Percentiles rank a stretch among this genome's conserved stretches.
Conservation (phyloP, 2,329 filamentous ascomycete species). For the Cladosporium austrohemisphaericum region DNA sequence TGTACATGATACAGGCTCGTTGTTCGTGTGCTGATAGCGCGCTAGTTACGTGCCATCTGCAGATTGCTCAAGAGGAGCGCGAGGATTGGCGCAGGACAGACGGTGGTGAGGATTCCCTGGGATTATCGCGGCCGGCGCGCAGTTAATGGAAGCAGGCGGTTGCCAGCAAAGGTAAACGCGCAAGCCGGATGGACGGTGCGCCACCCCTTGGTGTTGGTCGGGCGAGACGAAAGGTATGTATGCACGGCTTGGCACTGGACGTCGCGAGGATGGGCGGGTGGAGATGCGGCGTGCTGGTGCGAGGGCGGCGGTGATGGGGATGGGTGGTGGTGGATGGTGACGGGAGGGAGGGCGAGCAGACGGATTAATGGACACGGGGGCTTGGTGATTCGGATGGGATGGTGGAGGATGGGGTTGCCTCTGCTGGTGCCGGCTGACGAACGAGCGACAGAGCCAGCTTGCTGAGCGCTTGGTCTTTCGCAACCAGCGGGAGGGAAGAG, state of each 20-base stretch:
- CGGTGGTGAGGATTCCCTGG: constrained; percentile 3
- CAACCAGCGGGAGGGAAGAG: no score
- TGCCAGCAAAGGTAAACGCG: background rate
- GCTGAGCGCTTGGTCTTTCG: no score
- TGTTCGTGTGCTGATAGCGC: background rate
- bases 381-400: background rate
- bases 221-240: background rate
- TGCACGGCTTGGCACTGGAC: constrained; percentile 10
- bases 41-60: constrained; percentile 9
- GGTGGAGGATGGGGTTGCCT: constrained; percentile 4
- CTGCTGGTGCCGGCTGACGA: no score
- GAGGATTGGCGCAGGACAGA: background rate
- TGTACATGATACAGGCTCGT: background rate
- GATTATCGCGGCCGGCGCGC: background rate
- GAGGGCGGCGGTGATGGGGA: constrained; percentile 6
- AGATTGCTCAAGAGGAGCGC: background rate
- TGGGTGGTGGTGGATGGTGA: constrained; percentile 8
- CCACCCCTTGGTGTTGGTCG: constrained; percentile 5
- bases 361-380: background rate
- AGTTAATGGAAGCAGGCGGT: constrained; percentile 1
- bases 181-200: background rate
- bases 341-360: background rate
- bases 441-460: no score
- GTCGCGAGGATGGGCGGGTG: constrained; percentile 9
- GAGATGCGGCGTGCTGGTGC: constrained; percentile 12